Evolutionary conservation across 2,329 filamentous ascomycete genomes (phyloP).

Genomic region (Stenocarpella maydis): DNA sequence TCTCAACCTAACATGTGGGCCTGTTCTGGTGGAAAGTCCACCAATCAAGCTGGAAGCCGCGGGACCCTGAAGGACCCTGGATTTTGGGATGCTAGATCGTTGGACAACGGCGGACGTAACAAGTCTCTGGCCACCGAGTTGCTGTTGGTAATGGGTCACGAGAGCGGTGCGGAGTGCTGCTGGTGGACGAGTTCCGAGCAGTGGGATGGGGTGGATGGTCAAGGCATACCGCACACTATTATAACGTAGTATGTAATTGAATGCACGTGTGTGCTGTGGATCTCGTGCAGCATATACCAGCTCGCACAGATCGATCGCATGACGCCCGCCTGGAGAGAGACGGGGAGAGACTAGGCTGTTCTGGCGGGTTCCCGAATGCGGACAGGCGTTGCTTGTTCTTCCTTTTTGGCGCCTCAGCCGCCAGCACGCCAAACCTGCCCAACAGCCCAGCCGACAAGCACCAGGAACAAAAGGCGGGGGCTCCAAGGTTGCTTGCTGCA

Average conservation of each 20-base stretch:
- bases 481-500: neutral
- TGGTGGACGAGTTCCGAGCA: slow-evolving; percentile 20
- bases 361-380: neutral
- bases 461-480: slow-evolving; percentile 11
- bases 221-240: neutral
- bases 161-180: neutral
- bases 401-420: slow-evolving; percentile 13
- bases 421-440: neutral
- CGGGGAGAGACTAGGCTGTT: no score
- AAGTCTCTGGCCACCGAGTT: neutral
- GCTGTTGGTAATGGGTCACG: neutral
- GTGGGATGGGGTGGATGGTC: neutral
- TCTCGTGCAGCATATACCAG: slow-evolving; percentile 16
- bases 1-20: neutral
- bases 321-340: neutral
- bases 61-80: slow-evolving; percentile 17
- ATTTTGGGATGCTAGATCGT: slow-evolving; percentile 6
- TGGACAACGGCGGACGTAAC: neutral
- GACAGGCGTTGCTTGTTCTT: neutral
- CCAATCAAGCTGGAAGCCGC: slow-evolving; percentile 15
- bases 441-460: slow-evolving; percentile 10
- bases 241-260: neutral
- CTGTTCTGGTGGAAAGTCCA: neutral
- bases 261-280: neutral
- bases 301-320: slow-evolving; percentile 17